Base-by-base conservation (phyloP, 768 basidiomycete genomes). In the Amanita rimosa region DNA sequence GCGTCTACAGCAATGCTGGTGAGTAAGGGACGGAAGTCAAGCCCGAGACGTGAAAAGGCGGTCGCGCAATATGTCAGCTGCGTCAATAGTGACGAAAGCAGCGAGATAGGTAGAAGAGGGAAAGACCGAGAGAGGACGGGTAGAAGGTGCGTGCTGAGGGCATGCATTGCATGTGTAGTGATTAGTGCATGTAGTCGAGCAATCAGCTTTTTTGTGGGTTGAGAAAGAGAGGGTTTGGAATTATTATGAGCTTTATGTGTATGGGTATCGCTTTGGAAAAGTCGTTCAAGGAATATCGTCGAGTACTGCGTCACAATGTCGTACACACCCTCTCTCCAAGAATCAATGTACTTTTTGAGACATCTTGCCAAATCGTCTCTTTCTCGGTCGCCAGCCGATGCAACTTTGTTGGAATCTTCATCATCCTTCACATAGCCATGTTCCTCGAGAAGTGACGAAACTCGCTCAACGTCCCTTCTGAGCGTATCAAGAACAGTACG, bases 61-160 rank as follows among this genome's bases (percentile, higher is more conserved):
- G 82, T 79, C 6, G 92, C 82, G 61, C 94, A 96, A 64, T 98
- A 97, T 10, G 87, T 85, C 39, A 98, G 75, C 57, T 98, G 95
- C 0, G 93, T 95, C 50, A 96, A 78, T 37, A 93, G 73, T 31
- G 94, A 81, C 17, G 90, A 75, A 54, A 95, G 73, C 19, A 87
- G 68, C 16, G 85, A 58, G 11, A 83, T 69, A 26, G 81, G 67
- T 16, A 81, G 71, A 8, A 72, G 75, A 0, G 81, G 76, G 13
- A 96, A 74, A 43, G 80, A 74, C 6, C 68, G 68, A 3, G 69
- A 60, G 36, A 96, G 70, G 5, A 81, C 64, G n/a, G 78, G 73
- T 46, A 93, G 73, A 43, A 97, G 79, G 45, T 81, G 71, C 2
- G 72, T 65, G 38, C 79, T 71, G n/a, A 83, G 72, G 3, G 72